These are phyloP conservation scores for Aegilops bicornis DNA, from an alignment of 176 grass and related monocot species.

Conservation along the genomic window DNA sequence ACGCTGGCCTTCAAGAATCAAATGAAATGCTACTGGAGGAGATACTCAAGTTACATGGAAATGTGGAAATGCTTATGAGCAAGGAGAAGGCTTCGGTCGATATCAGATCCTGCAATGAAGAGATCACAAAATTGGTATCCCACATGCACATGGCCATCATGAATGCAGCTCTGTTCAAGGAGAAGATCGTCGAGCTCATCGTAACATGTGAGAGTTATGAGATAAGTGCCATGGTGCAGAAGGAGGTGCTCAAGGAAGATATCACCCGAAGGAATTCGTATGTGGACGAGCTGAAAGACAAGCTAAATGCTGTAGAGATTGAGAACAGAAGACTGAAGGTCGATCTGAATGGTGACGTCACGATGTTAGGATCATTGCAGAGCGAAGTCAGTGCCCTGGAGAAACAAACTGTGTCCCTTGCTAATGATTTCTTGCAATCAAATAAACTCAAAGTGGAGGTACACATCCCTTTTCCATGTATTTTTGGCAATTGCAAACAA, in stretches of 20 bases:
- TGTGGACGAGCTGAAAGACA: conserved; percentile 78
- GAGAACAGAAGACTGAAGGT: conserved; percentile 84
- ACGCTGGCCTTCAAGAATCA: conserved; percentile 32
- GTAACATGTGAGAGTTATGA: conserved; percentile 83
- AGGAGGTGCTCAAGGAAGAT: conserved; percentile 84
- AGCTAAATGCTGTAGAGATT: conserved; percentile 63
- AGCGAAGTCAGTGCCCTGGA: conserved; percentile 63
- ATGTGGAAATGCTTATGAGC: conserved; percentile 42
- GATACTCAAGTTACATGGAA: conserved; percentile 26
- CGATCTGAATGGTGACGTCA: conserved; percentile 65
- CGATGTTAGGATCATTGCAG: conserved; percentile 58
- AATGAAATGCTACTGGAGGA: conserved; percentile 44
- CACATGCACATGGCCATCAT: conserved; percentile 69
- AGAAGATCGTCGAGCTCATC: conserved; percentile 74
- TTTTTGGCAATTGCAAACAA: not conserved
- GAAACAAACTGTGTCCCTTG: conserved; percentile 57
- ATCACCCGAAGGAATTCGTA: conserved; percentile 66
- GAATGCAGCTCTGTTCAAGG: conserved; percentile 76
- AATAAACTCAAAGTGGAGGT: conserved; percentile 67
- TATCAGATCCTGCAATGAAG: conserved; percentile 51
- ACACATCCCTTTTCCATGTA: conserved; percentile 13
- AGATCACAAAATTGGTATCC: conserved; percentile 55
- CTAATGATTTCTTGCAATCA: conserved; percentile 44
- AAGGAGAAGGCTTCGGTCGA: conserved; percentile 39
- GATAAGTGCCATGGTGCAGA: conserved; percentile 76